Percentiles rank a stretch among this genome's conserved stretches.
phyloP scores from a whole-genome alignment of 306 rosid species.

The Prunus persica region Prunus_persica_NCBIv2 NC_034016.1:19636001-19636500 shows the following conservation, averaged over 20 bases:
- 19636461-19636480: slow-evolving; percentile 18
- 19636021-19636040: background rate
- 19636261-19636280: background rate
- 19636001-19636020: background rate
- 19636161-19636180: background rate
- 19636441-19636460: slow-evolving; percentile 71
- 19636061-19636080: background rate
- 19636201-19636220: background rate
- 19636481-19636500: slow-evolving; percentile 38
- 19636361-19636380: slow-evolving; percentile 67
- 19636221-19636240: background rate
- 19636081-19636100: background rate
- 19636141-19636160: background rate
- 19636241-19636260: background rate
- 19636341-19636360: slow-evolving; percentile 57
- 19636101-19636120: background rate
- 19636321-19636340: background rate
- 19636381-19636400: slow-evolving; percentile 50
- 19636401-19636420: slow-evolving; percentile 32
- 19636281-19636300: background rate
- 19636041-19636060: background rate
- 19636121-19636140: background rate
- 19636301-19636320: background rate
- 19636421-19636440: slow-evolving; percentile 66
- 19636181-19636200: background rate